Evolutionary conservation across 2,329 filamentous ascomycete species (phyloP), one percentile per base, ranked within the genome.

Genomic region (Nemania sp.): DNA sequence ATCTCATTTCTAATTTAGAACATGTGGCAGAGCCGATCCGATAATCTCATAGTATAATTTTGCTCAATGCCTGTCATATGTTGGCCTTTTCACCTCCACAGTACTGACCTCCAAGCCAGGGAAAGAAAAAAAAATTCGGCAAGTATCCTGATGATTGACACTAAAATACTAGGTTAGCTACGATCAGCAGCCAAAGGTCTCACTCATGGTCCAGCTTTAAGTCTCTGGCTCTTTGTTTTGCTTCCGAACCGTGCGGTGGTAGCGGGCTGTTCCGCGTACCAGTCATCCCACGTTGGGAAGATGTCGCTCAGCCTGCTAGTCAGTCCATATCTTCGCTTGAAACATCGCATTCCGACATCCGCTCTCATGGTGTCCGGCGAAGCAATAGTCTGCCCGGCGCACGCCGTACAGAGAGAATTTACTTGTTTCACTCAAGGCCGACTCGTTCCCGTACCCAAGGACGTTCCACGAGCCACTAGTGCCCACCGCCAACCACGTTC

Each of bases 391-490:
- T 17, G 50, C 17, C 20, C 25, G 25, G 25, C 7, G 25, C 20
- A 52, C 29, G 20, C 51, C 37, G 17, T 35, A 57, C 39, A 15
- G 34, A 39, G 4, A 29, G 25, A 34, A 18, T 34, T 18, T 48
- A 7, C 25, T 11, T 18, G 34, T 29, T 29, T 29, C 7, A 29
- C 25, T 29, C 25, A 29, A 5, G 15, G 17, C 6, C 45, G 21
- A 46, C 40, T 21, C 12, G 40, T 47, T 52, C 11, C 15, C 18
- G 13, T 37, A 21, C 17, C 5, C 25, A 25, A 20, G 34, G 20
- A 39, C 20, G 52, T 57, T 48, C 48, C 40, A 57, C 32, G 47
- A 59, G 57, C 54, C 55, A 54, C 55, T 53, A 42, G 43, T 40
- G 25, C 51, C 55, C 3, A 29, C 25, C 25, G 25, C 25, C 25